A percentile compares a stretch with the other conserved stretches of the same genome.
Conservation (phyloP, 208 protist species). For the Leishmania tarentolae region DNA sequence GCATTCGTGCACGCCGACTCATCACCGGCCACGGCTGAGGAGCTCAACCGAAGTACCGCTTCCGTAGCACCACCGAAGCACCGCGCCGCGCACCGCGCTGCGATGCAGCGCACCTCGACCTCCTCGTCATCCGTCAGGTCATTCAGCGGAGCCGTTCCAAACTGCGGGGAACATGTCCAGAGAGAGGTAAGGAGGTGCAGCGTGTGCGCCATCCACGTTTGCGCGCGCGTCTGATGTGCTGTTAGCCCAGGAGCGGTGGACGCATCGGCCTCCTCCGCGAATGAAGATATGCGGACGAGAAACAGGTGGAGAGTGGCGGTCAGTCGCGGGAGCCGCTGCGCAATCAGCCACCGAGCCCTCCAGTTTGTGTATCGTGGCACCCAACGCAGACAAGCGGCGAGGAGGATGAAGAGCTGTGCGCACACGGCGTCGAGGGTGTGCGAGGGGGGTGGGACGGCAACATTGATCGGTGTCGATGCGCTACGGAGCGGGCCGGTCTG, state of each 20-base stretch:
- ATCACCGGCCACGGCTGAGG: slow-evolving; percentile 12
- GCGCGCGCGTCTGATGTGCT: slow-evolving; percentile 4
- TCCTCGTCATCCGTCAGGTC: slow-evolving; percentile 56
- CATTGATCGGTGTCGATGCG: not conserved
- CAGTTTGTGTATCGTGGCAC: slow-evolving; percentile 50
- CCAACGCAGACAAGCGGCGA: slow-evolving; percentile 47
- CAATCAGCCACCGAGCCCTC: slow-evolving; percentile 70
- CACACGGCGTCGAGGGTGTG: slow-evolving; percentile 7
- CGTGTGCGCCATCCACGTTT: slow-evolving; percentile 21
- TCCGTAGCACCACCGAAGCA: slow-evolving; percentile 40
- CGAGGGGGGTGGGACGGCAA: not conserved
- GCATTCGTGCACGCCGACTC: not conserved
- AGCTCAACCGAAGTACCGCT: slow-evolving; percentile 31
- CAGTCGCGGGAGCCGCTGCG: slow-evolving; percentile 50
- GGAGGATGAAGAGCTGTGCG: slow-evolving; percentile 39
- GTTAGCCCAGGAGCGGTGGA: not conserved
- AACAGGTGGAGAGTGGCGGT: slow-evolving; percentile 43
- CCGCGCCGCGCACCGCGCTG: slow-evolving; percentile 36
- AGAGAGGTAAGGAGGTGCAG: slow-evolving; percentile 36
- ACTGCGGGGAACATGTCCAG: slow-evolving; percentile 24
- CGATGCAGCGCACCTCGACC: slow-evolving; percentile 61
- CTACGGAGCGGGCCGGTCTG: not conserved
- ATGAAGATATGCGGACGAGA: slow-evolving; percentile 30
- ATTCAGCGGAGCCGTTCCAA: slow-evolving; percentile 30
- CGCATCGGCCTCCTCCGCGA: not conserved